Evolutionary conservation across 1,284 basidiomycete species (phyloP).

Genomic region (Leccinum proximum): DNA sequence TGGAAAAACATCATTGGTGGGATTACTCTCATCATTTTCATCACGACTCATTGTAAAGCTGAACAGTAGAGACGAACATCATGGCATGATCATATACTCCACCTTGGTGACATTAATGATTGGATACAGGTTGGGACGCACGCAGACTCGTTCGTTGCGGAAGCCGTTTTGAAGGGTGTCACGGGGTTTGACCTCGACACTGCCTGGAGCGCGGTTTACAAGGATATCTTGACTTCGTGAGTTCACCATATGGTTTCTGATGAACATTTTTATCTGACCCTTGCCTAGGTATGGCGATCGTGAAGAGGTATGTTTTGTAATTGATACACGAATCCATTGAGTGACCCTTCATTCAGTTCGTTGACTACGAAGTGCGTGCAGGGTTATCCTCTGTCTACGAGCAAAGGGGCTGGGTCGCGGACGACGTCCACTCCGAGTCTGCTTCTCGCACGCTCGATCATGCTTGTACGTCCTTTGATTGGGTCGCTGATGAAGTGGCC

Average conservation of each 20-base stretch:
- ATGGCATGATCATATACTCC: slow-evolving; percentile 41
- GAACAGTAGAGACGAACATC: slow-evolving; percentile 59
- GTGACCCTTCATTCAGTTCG: slow-evolving; percentile 42
- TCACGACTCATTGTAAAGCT: not conserved
- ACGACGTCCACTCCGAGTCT: slow-evolving; percentile 77
- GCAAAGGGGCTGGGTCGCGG: slow-evolving; percentile 73
- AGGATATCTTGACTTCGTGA: slow-evolving; percentile 61
- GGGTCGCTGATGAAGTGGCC: too few relatives aligned
- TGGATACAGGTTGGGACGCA: slow-evolving; percentile 64
- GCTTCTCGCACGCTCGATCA: slow-evolving; percentile 79
- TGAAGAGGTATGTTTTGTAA: slow-evolving; percentile 49
- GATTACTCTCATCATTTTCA: slow-evolving; percentile 9
- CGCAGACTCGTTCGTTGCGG: slow-evolving; percentile 78
- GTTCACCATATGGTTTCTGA: slow-evolving; percentile 11
- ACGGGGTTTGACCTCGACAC: slow-evolving; percentile 59
- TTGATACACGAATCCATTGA: not conserved
- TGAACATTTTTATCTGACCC: slow-evolving; percentile 10
- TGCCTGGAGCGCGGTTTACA: slow-evolving; percentile 75
- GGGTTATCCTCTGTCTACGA: slow-evolving; percentile 70
- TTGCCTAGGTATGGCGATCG: slow-evolving; percentile 65
- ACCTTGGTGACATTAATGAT: too few relatives aligned
- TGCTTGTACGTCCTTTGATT: slow-evolving; percentile 49
- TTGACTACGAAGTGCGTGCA: slow-evolving; percentile 81
- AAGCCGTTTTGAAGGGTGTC: slow-evolving; percentile 69
- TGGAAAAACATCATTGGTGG: slow-evolving; percentile 85